phyloP scores from a whole-genome alignment of 495 filamentous ascomycete species.

The Neurospora sp. region DNA sequence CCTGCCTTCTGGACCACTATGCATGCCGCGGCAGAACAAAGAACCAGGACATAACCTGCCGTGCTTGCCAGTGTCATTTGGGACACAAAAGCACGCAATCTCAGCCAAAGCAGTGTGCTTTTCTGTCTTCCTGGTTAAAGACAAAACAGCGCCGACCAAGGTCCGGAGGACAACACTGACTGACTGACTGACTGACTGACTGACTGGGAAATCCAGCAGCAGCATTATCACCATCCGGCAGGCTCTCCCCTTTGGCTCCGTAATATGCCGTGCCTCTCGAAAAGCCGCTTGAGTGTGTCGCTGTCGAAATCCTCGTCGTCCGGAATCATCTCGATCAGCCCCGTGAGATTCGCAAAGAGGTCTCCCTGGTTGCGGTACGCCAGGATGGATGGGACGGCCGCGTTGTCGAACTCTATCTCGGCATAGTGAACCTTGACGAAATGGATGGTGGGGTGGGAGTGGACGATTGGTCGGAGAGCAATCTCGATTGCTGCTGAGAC shows the following conservation, averaged over 20 bases:
- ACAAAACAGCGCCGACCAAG: background rate
- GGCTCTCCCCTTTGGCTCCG: conserved; percentile 10
- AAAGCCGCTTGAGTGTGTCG: conserved; percentile 36
- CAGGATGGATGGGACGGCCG: conserved; percentile 77
- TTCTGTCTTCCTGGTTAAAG: background rate
- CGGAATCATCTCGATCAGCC: conserved; percentile 77
- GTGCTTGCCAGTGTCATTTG: background rate
- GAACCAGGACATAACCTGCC: background rate
- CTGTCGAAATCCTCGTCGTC: conserved; percentile 46
- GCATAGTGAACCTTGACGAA: conserved; percentile 88
- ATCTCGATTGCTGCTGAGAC: conserved; percentile 68
- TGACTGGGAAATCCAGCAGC: background rate
- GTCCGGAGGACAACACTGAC: background rate
- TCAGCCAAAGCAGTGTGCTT: background rate
- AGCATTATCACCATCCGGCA: background rate
- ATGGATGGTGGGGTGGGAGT: conserved; percentile 55
- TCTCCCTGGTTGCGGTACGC: conserved; percentile 81
- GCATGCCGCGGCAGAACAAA: background rate
- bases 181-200: background rate
- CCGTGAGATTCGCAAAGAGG: conserved; percentile 80
- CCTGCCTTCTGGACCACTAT: background rate
- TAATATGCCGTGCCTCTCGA: conserved; percentile 37
- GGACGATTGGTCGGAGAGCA: conserved; percentile 61
- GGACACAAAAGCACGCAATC: background rate
- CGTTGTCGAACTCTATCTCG: conserved; percentile 91